phyloP scores from a whole-genome alignment of 2,329 filamentous ascomycete genomes.

The Penicillium sp. region DNA sequence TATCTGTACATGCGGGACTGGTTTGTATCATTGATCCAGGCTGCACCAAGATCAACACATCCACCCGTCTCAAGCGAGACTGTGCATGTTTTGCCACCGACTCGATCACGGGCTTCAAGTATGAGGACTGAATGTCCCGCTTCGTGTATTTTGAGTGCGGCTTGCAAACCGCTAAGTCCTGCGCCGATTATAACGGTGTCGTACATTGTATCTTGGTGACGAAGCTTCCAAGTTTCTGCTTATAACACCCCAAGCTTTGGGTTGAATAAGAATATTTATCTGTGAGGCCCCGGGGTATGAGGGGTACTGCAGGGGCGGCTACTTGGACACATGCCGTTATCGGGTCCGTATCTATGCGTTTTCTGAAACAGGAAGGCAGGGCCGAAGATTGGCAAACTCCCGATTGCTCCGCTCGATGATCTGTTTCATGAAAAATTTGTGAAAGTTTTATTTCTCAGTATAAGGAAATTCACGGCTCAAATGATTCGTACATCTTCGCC shows the following conservation, averaged over 20 bases:
- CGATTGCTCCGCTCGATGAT: too few relatives aligned
- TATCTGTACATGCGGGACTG: slow-evolving; percentile 51
- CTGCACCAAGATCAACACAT: slow-evolving; percentile 55
- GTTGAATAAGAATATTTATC: too few relatives aligned
- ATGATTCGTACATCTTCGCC: background rate
- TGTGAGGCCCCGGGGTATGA: too few relatives aligned
- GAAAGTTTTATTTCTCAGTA: background rate
- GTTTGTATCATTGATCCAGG: slow-evolving; percentile 61
- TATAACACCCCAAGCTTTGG: too few relatives aligned
- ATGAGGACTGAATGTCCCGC: background rate
- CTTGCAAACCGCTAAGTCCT: background rate
- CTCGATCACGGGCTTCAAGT: background rate
- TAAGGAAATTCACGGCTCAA: background rate
- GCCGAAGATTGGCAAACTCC: too few relatives aligned
- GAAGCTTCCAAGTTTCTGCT: too few relatives aligned
- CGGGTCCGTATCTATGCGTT: too few relatives aligned
- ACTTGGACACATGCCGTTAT: too few relatives aligned
- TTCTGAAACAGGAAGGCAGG: too few relatives aligned
- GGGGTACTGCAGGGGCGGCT: too few relatives aligned
- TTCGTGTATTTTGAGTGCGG: background rate
- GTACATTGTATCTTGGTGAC: too few relatives aligned
- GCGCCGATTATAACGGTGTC: background rate
- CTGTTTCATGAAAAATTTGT: too few relatives aligned
- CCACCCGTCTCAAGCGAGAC: slow-evolving; percentile 9
- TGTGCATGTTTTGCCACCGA: background rate